Evolutionary conservation across 2,329 filamentous ascomycete species (phyloP).

Genomic region (Sordariomycetes sp.): DNA sequence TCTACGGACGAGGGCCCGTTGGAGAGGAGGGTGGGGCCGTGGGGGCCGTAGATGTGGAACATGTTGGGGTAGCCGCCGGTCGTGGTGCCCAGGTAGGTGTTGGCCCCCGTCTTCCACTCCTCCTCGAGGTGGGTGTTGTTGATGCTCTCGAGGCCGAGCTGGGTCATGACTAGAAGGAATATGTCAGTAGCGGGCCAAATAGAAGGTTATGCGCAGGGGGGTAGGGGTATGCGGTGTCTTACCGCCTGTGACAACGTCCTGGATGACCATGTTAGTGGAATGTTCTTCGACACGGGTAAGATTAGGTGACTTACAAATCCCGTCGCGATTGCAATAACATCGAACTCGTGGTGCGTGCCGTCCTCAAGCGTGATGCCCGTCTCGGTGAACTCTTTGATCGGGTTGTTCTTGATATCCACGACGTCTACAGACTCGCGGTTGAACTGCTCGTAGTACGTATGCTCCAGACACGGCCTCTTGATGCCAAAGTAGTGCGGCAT

Average conservation of each 20-base stretch:
- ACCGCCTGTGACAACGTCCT: conserved; percentile 25
- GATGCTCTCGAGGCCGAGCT: conserved; percentile 31
- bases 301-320: conserved; percentile 26
- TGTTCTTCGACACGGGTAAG: neutral
- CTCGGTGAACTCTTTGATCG: conserved; percentile 27
- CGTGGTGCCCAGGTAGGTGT: conserved; percentile 32
- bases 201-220: neutral
- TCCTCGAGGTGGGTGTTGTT: conserved; percentile 23
- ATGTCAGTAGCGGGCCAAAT: neutral
- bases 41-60: conserved; percentile 43
- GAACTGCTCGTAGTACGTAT: conserved; percentile 35
- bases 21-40: conserved; percentile 42
- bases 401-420: conserved; percentile 27
- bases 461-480: conserved; percentile 35
- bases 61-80: conserved; percentile 36
- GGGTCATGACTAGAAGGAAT: conserved; percentile 24
- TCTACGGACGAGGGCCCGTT: conserved; percentile 46
- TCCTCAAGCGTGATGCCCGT: conserved; percentile 27
- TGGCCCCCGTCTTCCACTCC: conserved; percentile 28
- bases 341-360: conserved; percentile 28
- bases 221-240: neutral
- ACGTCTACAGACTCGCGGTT: conserved; percentile 30
- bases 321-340: conserved; percentile 32
- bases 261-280: neutral
- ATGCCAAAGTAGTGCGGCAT: conserved; percentile 43